phyloP scores from a whole-genome alignment of 257 asterid genomes.

The Thymus quinquecostatus region DNA sequence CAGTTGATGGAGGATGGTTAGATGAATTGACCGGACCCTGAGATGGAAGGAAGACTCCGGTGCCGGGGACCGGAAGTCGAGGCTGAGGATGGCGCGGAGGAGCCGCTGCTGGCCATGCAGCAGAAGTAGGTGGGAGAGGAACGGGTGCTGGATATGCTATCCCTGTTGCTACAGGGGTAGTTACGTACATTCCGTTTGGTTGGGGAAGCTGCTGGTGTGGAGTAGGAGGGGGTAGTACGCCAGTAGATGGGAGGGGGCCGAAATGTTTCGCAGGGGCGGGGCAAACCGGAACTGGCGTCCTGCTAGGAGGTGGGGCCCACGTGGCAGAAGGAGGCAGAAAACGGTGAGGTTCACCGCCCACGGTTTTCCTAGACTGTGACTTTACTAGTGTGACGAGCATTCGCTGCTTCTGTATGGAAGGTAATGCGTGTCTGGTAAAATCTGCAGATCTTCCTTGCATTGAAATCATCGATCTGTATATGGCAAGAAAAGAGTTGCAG shows the following conservation, averaged over 20 bases:
- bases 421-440: constrained; percentile 65
- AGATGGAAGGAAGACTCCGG: constrained; percentile 88
- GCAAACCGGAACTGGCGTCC: constrained; percentile 57
- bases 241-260: constrained; percentile 48
- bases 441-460: constrained; percentile 80
- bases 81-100: constrained; percentile 63
- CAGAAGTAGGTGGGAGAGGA: constrained; percentile 53
- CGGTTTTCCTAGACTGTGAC: constrained; percentile 58
- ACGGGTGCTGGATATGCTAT: constrained; percentile 62
- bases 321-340: constrained; percentile 45
- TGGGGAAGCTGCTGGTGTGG: constrained; percentile 44
- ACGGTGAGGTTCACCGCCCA: constrained; percentile 39
- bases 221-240: constrained; percentile 44
- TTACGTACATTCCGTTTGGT: constrained; percentile 57
- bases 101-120: constrained; percentile 56
- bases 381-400: constrained; percentile 65
- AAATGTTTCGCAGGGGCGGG: constrained; percentile 51
- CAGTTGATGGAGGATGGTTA: constrained; percentile 43
- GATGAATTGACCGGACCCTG: constrained; percentile 52
- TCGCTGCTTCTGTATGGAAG: constrained; percentile 66
- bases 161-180: constrained; percentile 51
- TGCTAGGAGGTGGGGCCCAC: constrained; percentile 67
- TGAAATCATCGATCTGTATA: constrained; percentile 63
- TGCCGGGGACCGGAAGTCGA: constrained; percentile 74
- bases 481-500: not conserved